Percentiles rank a stretch among this genome's conserved stretches.
Evolutionary conservation across 441 rosid genomes (phyloP).

Genomic region (Oxalis stricta): DNA sequence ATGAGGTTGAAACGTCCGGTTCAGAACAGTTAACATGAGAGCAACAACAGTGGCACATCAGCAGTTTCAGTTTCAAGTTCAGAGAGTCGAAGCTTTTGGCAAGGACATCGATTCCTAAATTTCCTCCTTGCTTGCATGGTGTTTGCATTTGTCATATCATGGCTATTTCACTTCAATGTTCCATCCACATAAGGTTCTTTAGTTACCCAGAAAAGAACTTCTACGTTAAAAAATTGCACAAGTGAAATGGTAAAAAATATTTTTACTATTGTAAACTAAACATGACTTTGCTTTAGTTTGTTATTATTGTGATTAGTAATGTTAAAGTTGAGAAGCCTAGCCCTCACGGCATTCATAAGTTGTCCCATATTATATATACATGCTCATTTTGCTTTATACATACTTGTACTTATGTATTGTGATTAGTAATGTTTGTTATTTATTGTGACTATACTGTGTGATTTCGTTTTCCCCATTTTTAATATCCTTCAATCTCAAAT

Average conservation of each 20-base stretch:
- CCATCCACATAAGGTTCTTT: conserved; percentile 17
- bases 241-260: neutral
- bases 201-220: neutral
- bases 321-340: no score
- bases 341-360: no score
- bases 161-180: conserved; percentile 56
- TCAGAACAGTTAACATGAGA: conserved; percentile 22
- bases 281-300: no score
- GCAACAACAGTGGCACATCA: conserved; percentile 13
- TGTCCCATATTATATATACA: no score
- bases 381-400: no score
- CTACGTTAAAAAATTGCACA: neutral
- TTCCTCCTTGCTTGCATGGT: conserved; percentile 67
- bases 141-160: conserved; percentile 51
- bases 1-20: conserved; percentile 18
- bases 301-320: no score
- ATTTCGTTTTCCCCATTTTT: no score
- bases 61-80: conserved; percentile 19
- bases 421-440: no score
- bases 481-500: no score
- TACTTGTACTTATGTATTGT: no score
- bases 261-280: no score
- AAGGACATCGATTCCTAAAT: conserved; percentile 49
- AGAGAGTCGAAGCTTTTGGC: conserved; percentile 43
- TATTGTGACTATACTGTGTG: no score